phyloP scores from a whole-genome alignment of 2,329 filamentous ascomycete species.

The Berkeleyomyces rouxiae region DNA sequence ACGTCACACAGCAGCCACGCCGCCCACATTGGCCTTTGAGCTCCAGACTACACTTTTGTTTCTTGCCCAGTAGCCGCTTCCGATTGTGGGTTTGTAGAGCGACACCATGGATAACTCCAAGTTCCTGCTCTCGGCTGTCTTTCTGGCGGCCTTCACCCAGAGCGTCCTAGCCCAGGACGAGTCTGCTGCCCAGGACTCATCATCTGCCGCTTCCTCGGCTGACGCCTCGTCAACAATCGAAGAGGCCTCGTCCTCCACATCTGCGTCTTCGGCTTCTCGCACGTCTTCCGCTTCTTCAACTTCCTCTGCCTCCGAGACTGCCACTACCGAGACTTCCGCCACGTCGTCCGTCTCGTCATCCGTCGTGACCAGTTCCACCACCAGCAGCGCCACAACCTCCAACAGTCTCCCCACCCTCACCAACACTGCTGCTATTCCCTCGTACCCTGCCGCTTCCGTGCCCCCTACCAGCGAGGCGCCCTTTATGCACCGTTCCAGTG shows the following conservation, averaged over 20 bases:
- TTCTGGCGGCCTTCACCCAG: conserved; percentile 15
- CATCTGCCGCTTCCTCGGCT: not conserved
- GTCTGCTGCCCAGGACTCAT: not conserved
- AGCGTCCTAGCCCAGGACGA: conserved; percentile 6
- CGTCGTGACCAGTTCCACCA: conserved; percentile 14
- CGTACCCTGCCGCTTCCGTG: conserved; percentile 56
- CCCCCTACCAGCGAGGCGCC: conserved; percentile 73
- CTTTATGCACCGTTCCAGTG: conserved; percentile 73
- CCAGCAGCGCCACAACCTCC: conserved; percentile 16
- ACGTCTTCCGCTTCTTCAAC: not conserved
- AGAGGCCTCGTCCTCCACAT: not conserved
- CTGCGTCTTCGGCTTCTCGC: not conserved
- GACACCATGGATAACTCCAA: conserved; percentile 10
- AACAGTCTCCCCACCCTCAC: conserved; percentile 27
- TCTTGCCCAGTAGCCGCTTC: not conserved
- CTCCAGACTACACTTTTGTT: not conserved
- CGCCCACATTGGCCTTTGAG: not conserved
- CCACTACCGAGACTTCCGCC: conserved; percentile 6
- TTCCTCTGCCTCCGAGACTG: not conserved
- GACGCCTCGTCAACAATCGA: not conserved
- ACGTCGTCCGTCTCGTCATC: not conserved
- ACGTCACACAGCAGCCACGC: not conserved
- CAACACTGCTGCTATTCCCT: conserved; percentile 25
- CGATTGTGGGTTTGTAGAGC: not conserved
- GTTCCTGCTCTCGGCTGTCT: conserved; percentile 12